Conservation (phyloP, 306 rosid genomes). For the Calophaca sinica region DNA sequence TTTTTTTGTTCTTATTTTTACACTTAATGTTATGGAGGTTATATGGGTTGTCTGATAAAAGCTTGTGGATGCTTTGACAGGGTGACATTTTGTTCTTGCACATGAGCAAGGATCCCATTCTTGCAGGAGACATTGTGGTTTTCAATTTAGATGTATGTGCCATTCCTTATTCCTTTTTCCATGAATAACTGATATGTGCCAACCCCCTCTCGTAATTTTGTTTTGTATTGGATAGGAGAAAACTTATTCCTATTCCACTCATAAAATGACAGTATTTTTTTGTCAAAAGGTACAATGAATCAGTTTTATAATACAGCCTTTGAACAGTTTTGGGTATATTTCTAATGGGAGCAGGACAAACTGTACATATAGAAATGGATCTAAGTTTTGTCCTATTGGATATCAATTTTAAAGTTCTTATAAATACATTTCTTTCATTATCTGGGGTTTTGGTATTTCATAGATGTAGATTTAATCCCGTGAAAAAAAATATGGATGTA, state of each 20-base stretch:
- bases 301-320: no score
- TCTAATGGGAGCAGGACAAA: no score
- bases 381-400: no score
- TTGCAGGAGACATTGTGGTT: constrained; percentile 81
- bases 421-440: background rate
- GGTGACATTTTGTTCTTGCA: constrained; percentile 79
- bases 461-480: background rate
- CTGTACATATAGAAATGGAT: no score
- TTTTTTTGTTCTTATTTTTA: background rate
- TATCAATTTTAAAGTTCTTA: constrained; percentile 4
- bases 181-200: background rate
- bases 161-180: constrained; percentile 17
- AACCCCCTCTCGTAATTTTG: background rate
- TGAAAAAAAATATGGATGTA: background rate
- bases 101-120: constrained; percentile 70
- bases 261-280: no score
- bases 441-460: background rate
- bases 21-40: background rate
- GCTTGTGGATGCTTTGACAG: constrained; percentile 45
- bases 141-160: constrained; percentile 70
- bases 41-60: constrained; percentile 16
- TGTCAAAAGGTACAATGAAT: no score
- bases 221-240: background rate
- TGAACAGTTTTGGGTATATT: no score
- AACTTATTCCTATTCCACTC: no score